Base-by-base conservation (phyloP, 2,329 filamentous ascomycete species). In the Colletotrichum tanaceti region DNA sequence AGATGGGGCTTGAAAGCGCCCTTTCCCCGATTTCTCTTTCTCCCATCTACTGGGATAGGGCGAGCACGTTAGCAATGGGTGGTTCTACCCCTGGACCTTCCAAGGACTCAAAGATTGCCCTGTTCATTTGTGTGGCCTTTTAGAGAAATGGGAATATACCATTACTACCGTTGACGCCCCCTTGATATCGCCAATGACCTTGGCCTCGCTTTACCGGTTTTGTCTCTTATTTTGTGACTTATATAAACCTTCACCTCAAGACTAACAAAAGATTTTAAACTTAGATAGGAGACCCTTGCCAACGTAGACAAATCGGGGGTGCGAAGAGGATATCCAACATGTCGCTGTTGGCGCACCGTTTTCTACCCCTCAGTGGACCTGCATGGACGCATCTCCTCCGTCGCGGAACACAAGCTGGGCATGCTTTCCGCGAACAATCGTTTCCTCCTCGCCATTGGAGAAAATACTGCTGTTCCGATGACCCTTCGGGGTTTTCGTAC, bases 331-430 rank as follows among this genome's bases (percentile, higher is more conserved):
- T 41, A 24, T 35, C 24, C 43, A n/a, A 49, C n/a, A 49, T 47
- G 44, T 5, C n/a, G 10, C 43, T 50, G 53, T 24, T 22, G 35
- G 43, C 44, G 39, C 16, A 28, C 35, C 20, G 10, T 18, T 41
- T 24, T 24, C 18, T 16, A 41, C 10, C 13, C 39, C n/a, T 65
- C 64, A 75, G 50, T 55, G 71, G 35, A 70, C 73, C 39, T 76
- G 70, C 79, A 84, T 80, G 16, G 74, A 76, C 4, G 79, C 80
- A 39, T 74, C 79, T 18, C 64, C 64, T 55, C 77, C 79, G 47
- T 79, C 81, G 44, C 77, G 74, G 72, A 87, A 87, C n/a, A 86
- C 83, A 38, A 87, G 76, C 75, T 81, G 81, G 20, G 80, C 85
- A 74, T 87, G 84, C 67, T 80, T 81, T 43, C 84, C 85, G 54